phyloP scores from a whole-genome alignment of 169 alveolate species.

The Cryptosporidium parvum region DNA sequence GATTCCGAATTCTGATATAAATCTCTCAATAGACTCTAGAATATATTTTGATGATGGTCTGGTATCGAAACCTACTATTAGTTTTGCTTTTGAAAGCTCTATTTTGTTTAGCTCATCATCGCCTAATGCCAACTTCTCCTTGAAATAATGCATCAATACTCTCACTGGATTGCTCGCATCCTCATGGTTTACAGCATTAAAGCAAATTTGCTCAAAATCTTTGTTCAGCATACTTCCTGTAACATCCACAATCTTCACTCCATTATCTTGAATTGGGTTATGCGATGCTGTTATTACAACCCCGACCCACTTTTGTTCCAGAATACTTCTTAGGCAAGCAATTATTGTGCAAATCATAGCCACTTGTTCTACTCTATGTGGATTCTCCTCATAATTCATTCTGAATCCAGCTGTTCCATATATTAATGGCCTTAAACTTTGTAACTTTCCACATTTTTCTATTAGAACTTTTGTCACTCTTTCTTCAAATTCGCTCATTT shows the following conservation, averaged over 20 bases:
- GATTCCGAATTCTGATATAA: not conserved
- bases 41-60: constrained; percentile 76
- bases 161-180: constrained; percentile 23
- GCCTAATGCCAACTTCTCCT: not conserved
- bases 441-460: not conserved
- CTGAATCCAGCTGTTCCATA: constrained; percentile 78
- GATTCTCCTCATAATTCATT: constrained; percentile 44
- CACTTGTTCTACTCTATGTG: constrained; percentile 22
- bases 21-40: constrained; percentile 23
- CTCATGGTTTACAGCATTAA: constrained; percentile 74
- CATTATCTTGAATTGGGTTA: constrained; percentile 89
- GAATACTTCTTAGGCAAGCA: constrained; percentile 51
- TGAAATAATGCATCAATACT: not conserved
- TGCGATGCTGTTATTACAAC: constrained; percentile 94
- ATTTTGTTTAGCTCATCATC: constrained; percentile 37
- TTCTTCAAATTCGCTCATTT: constrained; percentile 35
- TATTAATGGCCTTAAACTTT: constrained; percentile 46
- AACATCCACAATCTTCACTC: constrained; percentile 87
- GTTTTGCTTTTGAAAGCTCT: constrained; percentile 34
- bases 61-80: constrained; percentile 79
- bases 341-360: constrained; percentile 59
- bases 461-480: not conserved
- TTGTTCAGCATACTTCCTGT: constrained; percentile 88
- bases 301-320: constrained; percentile 82
- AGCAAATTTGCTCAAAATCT: constrained; percentile 83